Evolutionary conservation across 257 asterid species (phyloP), one percentile per base, ranked within the genome.

Genomic region (Coffea eugenioides): DNA sequence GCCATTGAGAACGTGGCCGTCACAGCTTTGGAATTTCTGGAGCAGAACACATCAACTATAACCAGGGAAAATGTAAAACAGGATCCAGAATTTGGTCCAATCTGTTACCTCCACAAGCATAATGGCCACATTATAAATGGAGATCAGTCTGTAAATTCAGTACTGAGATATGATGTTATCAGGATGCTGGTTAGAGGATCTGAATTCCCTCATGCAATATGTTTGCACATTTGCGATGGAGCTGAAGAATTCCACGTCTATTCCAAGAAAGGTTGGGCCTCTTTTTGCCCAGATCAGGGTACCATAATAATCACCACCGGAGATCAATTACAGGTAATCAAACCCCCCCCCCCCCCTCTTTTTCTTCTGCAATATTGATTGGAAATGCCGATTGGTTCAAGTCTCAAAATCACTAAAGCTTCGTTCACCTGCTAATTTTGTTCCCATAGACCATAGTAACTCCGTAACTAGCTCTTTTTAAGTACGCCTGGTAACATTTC

Each of bases 231-330:
- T 18, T 87, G 93, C 92, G 85, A 83, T 83, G 98, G 96, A 75
- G 80, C 91, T 51, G 85, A 87, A 59, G 92, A 89, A 78, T 94
- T 94, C 71, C 97, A 94, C 84, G 90, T 91, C 71, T 94, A 94
- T 80, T 91, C 97, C 81, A 94, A 89, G 95, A 94, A 88, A 88
- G 97, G 93, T 65, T 94, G 98, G 97, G 75, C 86, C 18, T 91
- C 98, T 59, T 92, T 92, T 77, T 82, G 75, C 36, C 96, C 98
- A 14, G 54, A 23, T 49, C 52, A 83, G 65, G 83, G 82, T 27
- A 84, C 97, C 12, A 73, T 94, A 20, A 80, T 94, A 12, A 67
- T 91, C 88, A 90, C 97, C 5, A 2, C 88, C 52, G 97, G 98
- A 59, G 98, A 94, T 73, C 77, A 78, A 57, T 78, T 94, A 7